Conservation (phyloP, 1,284 basidiomycete genomes). For the Irpex sp. region DNA sequence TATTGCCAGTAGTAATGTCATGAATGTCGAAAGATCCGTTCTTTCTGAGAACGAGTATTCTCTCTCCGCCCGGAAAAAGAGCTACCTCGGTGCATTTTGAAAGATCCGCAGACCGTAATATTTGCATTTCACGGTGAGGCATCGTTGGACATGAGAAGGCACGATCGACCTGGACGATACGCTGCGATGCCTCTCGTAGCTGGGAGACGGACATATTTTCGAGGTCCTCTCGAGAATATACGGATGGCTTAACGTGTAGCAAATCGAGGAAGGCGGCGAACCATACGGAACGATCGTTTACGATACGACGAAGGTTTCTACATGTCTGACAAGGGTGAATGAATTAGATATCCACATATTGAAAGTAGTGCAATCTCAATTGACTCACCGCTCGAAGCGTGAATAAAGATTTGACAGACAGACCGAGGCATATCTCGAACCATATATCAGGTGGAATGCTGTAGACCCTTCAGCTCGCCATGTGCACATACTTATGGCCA, state of each 20-base stretch:
- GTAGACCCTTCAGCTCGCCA: not conserved
- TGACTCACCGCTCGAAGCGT: not conserved
- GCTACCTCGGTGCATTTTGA: not conserved
- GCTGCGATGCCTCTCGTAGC: not conserved
- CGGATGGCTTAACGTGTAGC: not conserved
- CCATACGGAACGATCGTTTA: not conserved
- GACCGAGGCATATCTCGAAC: not conserved
- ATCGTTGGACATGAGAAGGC: not conserved
- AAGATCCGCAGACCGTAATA: not conserved
- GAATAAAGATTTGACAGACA: not conserved
- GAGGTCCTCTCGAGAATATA: not conserved
- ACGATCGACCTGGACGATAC: not conserved
- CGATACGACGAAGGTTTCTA: not conserved
- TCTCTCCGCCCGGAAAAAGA: not conserved
- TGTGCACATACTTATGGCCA: no score
- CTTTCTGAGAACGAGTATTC: not conserved
- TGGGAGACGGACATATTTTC: not conserved
- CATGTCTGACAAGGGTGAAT: not conserved
- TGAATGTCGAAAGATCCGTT: not conserved
- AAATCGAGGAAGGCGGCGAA: not conserved
- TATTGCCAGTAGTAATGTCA: not conserved
- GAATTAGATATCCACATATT: not conserved
- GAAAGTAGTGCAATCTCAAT: not conserved
- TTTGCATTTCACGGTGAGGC: not conserved
- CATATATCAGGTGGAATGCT: not conserved